A percentile compares a stretch with the other conserved stretches of the same genome.
phyloP scores from a whole-genome alignment of 345 rosid genomes.

The Triadica sebifera region DNA sequence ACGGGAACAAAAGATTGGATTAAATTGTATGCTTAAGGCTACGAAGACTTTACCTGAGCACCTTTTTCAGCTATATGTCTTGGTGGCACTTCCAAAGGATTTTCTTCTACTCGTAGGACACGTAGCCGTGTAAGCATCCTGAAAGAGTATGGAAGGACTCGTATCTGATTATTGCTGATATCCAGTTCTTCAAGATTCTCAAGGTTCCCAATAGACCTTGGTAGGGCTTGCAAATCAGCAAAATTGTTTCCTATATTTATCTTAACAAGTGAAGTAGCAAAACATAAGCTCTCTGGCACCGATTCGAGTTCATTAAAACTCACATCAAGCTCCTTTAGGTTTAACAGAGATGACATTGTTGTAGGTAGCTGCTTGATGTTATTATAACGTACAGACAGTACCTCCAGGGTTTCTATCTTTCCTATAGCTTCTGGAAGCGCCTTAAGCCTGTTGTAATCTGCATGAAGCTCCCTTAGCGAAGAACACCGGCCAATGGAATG shows the following conservation, averaged over 20 bases:
- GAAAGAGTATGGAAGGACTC: conserved; percentile 80
- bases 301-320: conserved; percentile 98
- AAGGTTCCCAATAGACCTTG: conserved; percentile 90
- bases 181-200: conserved; percentile 90
- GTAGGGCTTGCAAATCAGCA: conserved; percentile 75
- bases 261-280: conserved; percentile 80
- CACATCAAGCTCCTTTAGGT: conserved; percentile 79
- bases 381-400: conserved; percentile 77
- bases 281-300: conserved; percentile 91
- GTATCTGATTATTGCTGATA: conserved; percentile 96
- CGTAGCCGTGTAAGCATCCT: conserved; percentile 65
- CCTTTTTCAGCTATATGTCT: conserved; percentile 69
- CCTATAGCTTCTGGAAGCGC: conserved; percentile 99
- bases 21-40: not conserved
- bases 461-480: conserved; percentile 67
- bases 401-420: conserved; percentile 70
- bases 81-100: conserved; percentile 91
- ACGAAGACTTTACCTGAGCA: conserved; percentile 65
- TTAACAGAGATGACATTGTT: conserved; percentile 75
- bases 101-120: conserved; percentile 63
- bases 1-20: no score
- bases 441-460: conserved; percentile 87
- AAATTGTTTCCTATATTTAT: conserved; percentile 90
- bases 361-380: conserved; percentile 86
- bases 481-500: conserved; percentile 71